Percentiles rank a stretch among this genome's conserved stretches.
Conservation (phyloP, 1,284 basidiomycete genomes). For the Xerocomus minutiporus region DNA sequence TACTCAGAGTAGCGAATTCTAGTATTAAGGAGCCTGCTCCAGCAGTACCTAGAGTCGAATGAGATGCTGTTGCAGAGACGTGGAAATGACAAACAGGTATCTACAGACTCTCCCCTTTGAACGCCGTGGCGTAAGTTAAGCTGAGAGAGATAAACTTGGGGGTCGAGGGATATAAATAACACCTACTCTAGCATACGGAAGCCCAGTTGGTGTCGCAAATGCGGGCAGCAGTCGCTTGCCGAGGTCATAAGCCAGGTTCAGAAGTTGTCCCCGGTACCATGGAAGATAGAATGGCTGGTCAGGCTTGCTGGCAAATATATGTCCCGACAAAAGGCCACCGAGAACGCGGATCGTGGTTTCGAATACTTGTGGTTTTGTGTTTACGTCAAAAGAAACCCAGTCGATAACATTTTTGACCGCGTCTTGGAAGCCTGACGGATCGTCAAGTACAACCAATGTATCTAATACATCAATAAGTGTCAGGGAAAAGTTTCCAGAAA, state of each 20-base stretch:
- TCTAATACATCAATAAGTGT: slow-evolving; percentile 82
- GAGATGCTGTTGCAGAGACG: slow-evolving; percentile 9
- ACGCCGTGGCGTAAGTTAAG: slow-evolving; percentile 75
- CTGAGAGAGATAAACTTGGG: slow-evolving; percentile 34
- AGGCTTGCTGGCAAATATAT: slow-evolving; percentile 69
- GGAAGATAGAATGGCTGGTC: slow-evolving; percentile 67
- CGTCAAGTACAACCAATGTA: slow-evolving; percentile 74
- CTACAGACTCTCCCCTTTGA: slow-evolving; percentile 61
- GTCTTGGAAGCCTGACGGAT: slow-evolving; percentile 66
- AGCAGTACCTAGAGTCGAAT: slow-evolving; percentile 61
- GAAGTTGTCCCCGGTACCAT: slow-evolving; percentile 72
- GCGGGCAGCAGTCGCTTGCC: slow-evolving; percentile 82
- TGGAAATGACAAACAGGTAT: slow-evolving; percentile 61
- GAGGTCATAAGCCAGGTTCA: slow-evolving; percentile 79
- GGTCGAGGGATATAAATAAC: slow-evolving; percentile 5
- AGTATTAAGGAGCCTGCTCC: slow-evolving; percentile 89
- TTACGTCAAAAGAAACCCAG: slow-evolving; percentile 81
- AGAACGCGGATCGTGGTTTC: slow-evolving; percentile 88
- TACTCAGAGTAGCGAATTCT: slow-evolving; percentile 87
- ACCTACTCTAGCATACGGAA: slow-evolving; percentile 81
- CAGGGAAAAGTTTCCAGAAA: slow-evolving; percentile 80
- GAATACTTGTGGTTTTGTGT: slow-evolving; percentile 88
- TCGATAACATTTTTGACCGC: slow-evolving; percentile 73
- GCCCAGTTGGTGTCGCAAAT: slow-evolving; percentile 81
- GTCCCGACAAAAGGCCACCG: slow-evolving; percentile 84